Evolutionary conservation across 768 basidiomycete species (phyloP).

Genomic region (Lentinula edodes): DNA sequence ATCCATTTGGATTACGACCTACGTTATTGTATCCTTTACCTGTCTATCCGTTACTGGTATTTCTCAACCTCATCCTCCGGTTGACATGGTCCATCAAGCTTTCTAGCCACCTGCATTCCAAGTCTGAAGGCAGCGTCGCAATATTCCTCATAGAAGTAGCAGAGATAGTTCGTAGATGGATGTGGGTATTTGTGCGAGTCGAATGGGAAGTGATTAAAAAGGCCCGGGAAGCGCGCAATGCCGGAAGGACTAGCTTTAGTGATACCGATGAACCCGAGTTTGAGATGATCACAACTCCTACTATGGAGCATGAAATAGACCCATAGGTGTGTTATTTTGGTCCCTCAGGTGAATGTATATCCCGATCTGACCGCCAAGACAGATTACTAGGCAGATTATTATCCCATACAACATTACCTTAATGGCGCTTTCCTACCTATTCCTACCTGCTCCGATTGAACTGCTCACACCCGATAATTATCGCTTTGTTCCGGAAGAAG

Average conservation of each 20-base stretch:
- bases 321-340: constrained; percentile 10
- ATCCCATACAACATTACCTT: background rate
- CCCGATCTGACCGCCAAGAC: background rate
- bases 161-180: constrained; percentile 87
- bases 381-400: background rate
- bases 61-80: constrained; percentile 7
- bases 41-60: constrained; percentile 62
- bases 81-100: constrained; percentile 14
- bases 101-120: constrained; percentile 6
- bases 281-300: constrained; percentile 33
- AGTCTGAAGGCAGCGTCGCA: constrained; percentile 62
- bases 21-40: constrained; percentile 75
- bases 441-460: constrained; percentile 1
- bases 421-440: background rate
- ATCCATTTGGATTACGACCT: constrained; percentile 72
- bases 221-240: constrained; percentile 22
- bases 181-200: constrained; percentile 96
- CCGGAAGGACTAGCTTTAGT: constrained; percentile 14
- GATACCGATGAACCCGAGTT: constrained; percentile 30
- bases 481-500: background rate
- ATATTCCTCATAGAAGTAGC: constrained; percentile 91
- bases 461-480: background rate
- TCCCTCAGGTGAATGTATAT: background rate
- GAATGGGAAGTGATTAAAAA: constrained; percentile 92
- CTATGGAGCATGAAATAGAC: constrained; percentile 13